Conservation (phyloP, 208 protist species). For the Leishmania major region DNA sequence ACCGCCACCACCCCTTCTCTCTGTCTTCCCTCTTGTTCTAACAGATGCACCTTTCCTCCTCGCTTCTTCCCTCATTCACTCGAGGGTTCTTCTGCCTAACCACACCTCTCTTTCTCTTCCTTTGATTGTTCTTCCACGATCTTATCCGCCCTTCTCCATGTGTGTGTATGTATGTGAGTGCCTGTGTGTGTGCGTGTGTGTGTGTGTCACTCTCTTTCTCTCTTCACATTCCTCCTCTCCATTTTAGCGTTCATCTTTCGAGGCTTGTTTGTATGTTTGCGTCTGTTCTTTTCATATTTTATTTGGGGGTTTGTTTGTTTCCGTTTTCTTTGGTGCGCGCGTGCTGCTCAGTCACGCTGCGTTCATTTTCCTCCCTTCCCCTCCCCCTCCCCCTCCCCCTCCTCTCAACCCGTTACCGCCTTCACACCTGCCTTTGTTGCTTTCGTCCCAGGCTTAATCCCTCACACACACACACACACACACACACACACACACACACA, state of each 20-base stretch:
- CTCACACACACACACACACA: no score
- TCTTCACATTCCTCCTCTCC: not conserved
- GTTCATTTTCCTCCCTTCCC: not conserved
- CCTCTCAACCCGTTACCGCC: not conserved
- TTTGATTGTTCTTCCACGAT: not conserved
- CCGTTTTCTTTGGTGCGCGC: not conserved
- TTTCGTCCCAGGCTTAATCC: not conserved
- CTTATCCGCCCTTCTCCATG: constrained; percentile 4
- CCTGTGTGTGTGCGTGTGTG: not conserved
- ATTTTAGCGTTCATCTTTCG: constrained; percentile 8
- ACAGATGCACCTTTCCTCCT: not conserved
- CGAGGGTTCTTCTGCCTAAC: not conserved
- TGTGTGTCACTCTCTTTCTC: not conserved
- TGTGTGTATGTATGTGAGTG: not conserved
- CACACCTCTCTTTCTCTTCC: not conserved
- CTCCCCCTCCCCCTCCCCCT: not conserved
- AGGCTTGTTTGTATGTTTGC: not conserved
- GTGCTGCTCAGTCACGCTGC: not conserved
- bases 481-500: no score
- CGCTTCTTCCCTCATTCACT: not conserved
- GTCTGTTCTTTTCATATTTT: not conserved
- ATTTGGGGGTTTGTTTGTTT: not conserved
- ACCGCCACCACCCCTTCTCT: not conserved
- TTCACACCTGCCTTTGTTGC: not conserved
- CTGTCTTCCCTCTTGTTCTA: not conserved